Conservation (phyloP, 768 basidiomycete genomes). For the Tulasnella sp. region DNA sequence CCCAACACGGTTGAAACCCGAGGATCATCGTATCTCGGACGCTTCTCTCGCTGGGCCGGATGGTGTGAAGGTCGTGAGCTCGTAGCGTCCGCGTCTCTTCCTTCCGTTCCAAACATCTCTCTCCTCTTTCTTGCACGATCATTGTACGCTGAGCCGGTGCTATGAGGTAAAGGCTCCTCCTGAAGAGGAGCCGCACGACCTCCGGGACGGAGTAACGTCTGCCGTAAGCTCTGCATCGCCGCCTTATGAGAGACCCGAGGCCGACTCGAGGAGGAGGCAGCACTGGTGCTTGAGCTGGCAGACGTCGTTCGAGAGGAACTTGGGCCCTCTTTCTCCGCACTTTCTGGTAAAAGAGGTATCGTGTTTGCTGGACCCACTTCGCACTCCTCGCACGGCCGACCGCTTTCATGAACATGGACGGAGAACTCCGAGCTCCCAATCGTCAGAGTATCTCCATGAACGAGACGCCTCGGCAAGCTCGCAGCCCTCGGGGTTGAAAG, state of each 20-base stretch:
- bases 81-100: not conserved
- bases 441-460: conserved; percentile 52
- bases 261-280: conserved; percentile 47
- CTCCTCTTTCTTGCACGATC: not conserved
- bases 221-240: conserved; percentile 54
- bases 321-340: not conserved
- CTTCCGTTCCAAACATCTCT: not conserved
- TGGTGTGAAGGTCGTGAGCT: not conserved
- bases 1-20: not conserved
- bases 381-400: conserved; percentile 52
- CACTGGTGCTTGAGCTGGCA: conserved; percentile 33
- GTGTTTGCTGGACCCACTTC: not conserved
- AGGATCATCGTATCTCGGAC: not conserved
- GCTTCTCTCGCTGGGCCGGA: not conserved
- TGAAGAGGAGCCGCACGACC: not conserved
- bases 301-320: not conserved
- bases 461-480: conserved; percentile 52
- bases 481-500: conserved; percentile 55
- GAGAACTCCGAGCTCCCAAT: conserved; percentile 61
- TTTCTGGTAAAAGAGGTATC: not conserved
- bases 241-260: conserved; percentile 32
- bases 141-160: not conserved
- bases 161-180: not conserved
- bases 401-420: conserved; percentile 55
- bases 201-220: conserved; percentile 35